Base-by-base conservation (phyloP, 306 rosid genomes). In the Mimosa pudica region DNA sequence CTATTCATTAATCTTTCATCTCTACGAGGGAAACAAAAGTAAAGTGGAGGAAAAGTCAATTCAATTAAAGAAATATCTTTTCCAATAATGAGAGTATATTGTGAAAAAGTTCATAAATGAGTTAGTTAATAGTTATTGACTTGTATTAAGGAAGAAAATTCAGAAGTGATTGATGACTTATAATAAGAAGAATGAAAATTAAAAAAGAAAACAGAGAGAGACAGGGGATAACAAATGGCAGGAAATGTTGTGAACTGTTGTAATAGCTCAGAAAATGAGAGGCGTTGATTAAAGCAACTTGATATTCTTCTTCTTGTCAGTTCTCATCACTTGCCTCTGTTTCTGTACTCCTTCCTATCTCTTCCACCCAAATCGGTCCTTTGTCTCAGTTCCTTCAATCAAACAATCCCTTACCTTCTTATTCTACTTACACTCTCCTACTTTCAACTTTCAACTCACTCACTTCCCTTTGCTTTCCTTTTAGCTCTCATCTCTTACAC, bases 401-500 rank as follows among this genome's bases (percentile, higher is more conserved):
- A 24, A 24, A 24, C 51, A 18, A 32, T 32, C 30, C 63, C 44
- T 46, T 57, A 36, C 45, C 35, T 74, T 46, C 57, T 9, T 51
- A 60, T 20, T 54, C 32, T 24, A 24, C 30, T 24, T 24, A 24
- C 1, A 24, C 30, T 24, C 30, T 24, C 30, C 30, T 24, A 24
- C 30, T 24, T 24, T 24, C 30, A 24, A 24, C 30, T 24, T 24
- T 24, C 30, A 24, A 38, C 42, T 57, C 66, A 35, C 64, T 58
- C 51, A 45, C 63, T 58, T 35, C 36, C 62, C 18, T 6, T 73
- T 77, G 66, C 65, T 77, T 10, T 73, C 11, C 6, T 32, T 70
- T 42, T 82, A 46, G 20, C 67, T 61, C 78, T 77, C 70, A 67
- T 81, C 71, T 77, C 2, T 45, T 8, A 18, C 51, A 45, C 51